Conservation (phyloP, 805 yeast species). For the Peterozyma toletana region DNA sequence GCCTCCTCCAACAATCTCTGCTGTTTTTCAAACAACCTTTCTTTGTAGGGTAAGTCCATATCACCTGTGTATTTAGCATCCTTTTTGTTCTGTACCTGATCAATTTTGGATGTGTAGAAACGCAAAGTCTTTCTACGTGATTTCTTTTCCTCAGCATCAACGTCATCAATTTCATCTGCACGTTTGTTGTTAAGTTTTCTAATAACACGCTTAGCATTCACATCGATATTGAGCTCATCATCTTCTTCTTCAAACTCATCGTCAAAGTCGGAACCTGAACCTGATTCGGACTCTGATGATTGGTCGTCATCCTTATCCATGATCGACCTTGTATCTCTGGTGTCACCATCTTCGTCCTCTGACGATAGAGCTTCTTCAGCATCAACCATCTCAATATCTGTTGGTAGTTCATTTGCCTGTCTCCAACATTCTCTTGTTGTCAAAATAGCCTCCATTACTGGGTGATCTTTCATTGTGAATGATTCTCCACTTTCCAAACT, state of each 20-base stretch:
- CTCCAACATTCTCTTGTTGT: slow-evolving; percentile 86
- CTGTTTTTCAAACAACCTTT: slow-evolving; percentile 84
- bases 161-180: slow-evolving; percentile 70
- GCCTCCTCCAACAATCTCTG: slow-evolving; percentile 86
- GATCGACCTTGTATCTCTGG: slow-evolving; percentile 10
- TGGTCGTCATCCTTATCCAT: slow-evolving; percentile 21
- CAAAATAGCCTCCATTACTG: slow-evolving; percentile 82
- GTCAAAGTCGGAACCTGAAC: slow-evolving; percentile 10
- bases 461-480: slow-evolving; percentile 70
- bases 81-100: slow-evolving; percentile 66
- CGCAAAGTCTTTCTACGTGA: slow-evolving; percentile 76
- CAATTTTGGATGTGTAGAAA: slow-evolving; percentile 95
- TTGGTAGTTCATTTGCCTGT: slow-evolving; percentile 57
- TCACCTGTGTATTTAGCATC: slow-evolving; percentile 68
- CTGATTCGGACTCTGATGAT: slow-evolving; percentile 11
- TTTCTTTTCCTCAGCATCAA: slow-evolving; percentile 82
- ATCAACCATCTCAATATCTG: slow-evolving; percentile 16
- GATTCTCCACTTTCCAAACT: slow-evolving; percentile 43
- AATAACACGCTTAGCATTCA: slow-evolving; percentile 45
- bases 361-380: slow-evolving; percentile 18
- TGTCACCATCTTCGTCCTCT: slow-evolving; percentile 12
- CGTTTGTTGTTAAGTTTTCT: slow-evolving; percentile 26
- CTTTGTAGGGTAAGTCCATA: slow-evolving; percentile 84
- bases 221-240: slow-evolving; percentile 36
- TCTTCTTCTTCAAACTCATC: slow-evolving; percentile 8